Evolutionary conservation across 2,329 filamentous ascomycete genomes (phyloP).

Genomic region (Diaporthe nobilis): DNA sequence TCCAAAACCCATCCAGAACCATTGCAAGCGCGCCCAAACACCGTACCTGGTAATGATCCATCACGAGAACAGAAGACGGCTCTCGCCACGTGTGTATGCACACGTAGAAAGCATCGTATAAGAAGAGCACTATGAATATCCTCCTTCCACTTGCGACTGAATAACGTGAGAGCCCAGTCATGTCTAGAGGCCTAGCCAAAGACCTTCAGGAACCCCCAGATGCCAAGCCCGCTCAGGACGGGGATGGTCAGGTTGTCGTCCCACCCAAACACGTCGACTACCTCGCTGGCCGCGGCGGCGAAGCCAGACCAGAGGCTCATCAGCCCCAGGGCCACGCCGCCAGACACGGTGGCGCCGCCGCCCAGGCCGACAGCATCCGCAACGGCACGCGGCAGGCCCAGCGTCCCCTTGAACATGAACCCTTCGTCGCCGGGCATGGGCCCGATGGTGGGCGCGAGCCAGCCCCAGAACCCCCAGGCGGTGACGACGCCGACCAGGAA

Average conservation of each 20-base stretch:
- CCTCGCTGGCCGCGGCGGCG: constrained; percentile 89
- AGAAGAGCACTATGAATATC: not conserved
- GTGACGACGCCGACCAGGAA: constrained; percentile 86
- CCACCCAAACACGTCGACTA: constrained; percentile 92
- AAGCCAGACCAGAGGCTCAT: constrained; percentile 92
- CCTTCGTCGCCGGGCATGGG: constrained; percentile 77
- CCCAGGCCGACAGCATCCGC: constrained; percentile 74
- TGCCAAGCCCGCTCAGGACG: constrained; percentile 86
- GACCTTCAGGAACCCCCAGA: constrained; percentile 91
- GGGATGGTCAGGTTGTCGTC: constrained; percentile 99
- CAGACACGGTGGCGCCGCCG: constrained; percentile 74
- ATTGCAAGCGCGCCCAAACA: constrained; percentile 12
- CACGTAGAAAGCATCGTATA: not conserved
- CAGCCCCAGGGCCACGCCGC: constrained; percentile 80
- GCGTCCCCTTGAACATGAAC: constrained; percentile 85
- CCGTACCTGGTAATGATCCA: not conserved
- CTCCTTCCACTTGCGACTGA: not conserved
- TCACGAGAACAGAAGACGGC: not conserved
- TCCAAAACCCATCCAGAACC: not conserved
- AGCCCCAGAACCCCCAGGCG: constrained; percentile 90
- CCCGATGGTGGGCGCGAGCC: constrained; percentile 78
- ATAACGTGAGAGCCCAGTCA: not conserved
- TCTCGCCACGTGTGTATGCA: not conserved
- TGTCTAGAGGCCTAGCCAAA: constrained; percentile 72
- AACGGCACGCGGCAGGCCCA: constrained; percentile 76